Conservation (phyloP, 176 grass and related monocot species). For the Carex myosuroides region DNA sequence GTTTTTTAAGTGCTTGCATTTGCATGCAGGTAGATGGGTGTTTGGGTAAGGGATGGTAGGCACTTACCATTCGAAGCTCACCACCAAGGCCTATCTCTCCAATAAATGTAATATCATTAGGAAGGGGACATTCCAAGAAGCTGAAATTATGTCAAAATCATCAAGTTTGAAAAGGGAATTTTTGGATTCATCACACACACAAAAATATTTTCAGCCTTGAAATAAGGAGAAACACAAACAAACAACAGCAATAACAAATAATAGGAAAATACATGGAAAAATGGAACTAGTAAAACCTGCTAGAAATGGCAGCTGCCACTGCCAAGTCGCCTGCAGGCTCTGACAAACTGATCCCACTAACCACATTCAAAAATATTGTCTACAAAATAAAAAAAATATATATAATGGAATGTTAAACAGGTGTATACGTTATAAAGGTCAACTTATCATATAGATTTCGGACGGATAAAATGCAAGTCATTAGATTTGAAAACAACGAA, state of each 20-base stretch:
- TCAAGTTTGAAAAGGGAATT: neutral
- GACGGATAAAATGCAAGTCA: conserved; percentile 16
- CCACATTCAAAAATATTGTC: conserved; percentile 85
- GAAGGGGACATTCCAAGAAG: conserved; percentile 85
- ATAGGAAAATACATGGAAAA: neutral
- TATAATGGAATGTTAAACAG: neutral
- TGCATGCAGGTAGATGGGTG: neutral
- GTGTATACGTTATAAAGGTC: neutral
- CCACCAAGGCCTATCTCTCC: conserved; percentile 86
- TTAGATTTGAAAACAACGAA: neutral
- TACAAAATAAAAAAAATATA: conserved; percentile 28
- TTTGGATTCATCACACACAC: neutral
- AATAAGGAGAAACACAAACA: neutral
- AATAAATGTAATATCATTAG: conserved; percentile 90
- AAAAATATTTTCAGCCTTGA: neutral
- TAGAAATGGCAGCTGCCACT: conserved; percentile 84
- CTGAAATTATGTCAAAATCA: conserved; percentile 33
- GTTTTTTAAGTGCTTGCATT: neutral
- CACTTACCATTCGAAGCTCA: conserved; percentile 77
- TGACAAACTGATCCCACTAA: conserved; percentile 69
- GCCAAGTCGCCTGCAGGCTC: conserved; percentile 96
- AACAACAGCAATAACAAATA: neutral
- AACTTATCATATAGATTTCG: conserved; percentile 12
- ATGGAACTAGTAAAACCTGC: conserved; percentile 45
- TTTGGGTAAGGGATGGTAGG: neutral